Evolutionary conservation across 768 basidiomycete species (phyloP), one percentile per base, ranked within the genome.

Genomic region (Auriscalpium orientale): DNA sequence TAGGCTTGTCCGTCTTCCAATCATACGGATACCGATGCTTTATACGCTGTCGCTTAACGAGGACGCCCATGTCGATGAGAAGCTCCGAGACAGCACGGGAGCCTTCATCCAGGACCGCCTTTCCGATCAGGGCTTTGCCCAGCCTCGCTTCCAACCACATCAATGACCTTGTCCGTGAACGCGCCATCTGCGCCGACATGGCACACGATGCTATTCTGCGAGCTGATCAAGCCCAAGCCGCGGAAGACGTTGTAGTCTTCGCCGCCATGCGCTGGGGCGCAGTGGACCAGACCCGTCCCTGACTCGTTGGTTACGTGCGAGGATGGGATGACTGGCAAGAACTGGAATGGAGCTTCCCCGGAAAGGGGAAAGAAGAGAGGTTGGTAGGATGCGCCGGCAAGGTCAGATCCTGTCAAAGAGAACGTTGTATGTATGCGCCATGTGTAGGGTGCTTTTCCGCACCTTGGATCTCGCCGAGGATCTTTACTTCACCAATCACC

Each of bases 281-380:
- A 91, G 65, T 98, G 95, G 1, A 99, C 95, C 12, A 98, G 79
- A 36, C 95, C 95, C 2, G 95, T 97, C 7, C 95, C 95, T n/a
- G 93, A 88, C 16, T 85, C 80, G 0, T 87, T 70, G 1, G 87
- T 91, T 15, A 98, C 95, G 65, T 95, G 88, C 0, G 76, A 69
- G 1, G 91, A 84, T 1, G 80, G 66, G 40, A 95, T 78, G 47
- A 97, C 68, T 15, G 67, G 62, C 35, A 75, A 58, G 51, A 58
- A 40, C 3, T 13, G 13, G 5, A 5, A 13, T 22, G 51, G 12
- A 8, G 55, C 28, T 16, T 38, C 46, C 28, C 52, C 37, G 10
- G 46, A 55, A 20, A 71, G 51, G 9, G 70, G 57, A 2, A 73
- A 67, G 67, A 94, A 94, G 13, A 87, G 74, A 43, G 86, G 77